Percentiles rank a stretch among this genome's conserved stretches.
Evolutionary conservation across 106 monocot genomes (phyloP).

Genomic region (Dioscorea alata): DNA sequence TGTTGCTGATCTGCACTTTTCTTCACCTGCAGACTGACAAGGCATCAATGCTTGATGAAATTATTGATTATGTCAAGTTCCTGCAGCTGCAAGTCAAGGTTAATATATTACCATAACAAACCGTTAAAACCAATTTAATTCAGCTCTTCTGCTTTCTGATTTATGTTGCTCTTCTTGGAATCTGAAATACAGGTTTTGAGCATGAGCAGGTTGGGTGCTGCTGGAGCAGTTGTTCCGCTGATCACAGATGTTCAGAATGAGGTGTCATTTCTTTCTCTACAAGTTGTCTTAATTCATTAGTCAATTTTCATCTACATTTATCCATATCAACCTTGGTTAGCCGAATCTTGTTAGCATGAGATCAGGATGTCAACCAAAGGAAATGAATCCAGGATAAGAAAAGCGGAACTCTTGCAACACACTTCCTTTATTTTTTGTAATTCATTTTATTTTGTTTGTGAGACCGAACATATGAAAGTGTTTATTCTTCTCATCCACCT

Average conservation of each 20-base stretch:
- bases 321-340: too few relatives aligned
- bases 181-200: constrained; percentile 51
- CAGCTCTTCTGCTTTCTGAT: constrained; percentile 6
- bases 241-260: constrained; percentile 56
- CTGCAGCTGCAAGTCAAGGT: constrained; percentile 95
- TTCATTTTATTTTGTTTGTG: too few relatives aligned
- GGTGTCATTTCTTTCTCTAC: constrained; percentile 20
- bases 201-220: constrained; percentile 79
- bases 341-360: too few relatives aligned
- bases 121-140: background rate
- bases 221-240: constrained; percentile 56
- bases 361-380: too few relatives aligned
- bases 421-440: too few relatives aligned
- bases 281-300: too few relatives aligned
- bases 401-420: too few relatives aligned
- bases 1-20: background rate
- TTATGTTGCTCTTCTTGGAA: background rate
- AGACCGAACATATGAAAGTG: too few relatives aligned
- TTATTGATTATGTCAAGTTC: constrained; percentile 91
- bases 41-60: constrained; percentile 93
- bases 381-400: too few relatives aligned
- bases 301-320: too few relatives aligned
- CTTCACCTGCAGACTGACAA: constrained; percentile 62
- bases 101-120: background rate
- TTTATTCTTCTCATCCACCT: too few relatives aligned